Conservation (phyloP, 2,329 filamentous ascomycete genomes). For the Ophiosphaerella korrae region DNA sequence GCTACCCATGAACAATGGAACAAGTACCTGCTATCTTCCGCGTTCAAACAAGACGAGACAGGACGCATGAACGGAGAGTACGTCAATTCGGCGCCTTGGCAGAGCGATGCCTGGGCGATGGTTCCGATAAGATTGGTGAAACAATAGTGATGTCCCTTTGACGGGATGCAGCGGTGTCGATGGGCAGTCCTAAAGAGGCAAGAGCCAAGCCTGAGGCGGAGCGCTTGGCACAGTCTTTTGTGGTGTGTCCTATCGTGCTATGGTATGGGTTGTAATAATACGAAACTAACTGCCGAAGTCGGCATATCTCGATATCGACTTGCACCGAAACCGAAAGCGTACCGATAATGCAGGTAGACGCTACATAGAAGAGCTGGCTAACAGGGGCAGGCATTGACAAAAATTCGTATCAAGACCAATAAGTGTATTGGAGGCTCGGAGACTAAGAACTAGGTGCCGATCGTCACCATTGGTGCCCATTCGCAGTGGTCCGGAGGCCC, state of each 20-base stretch:
- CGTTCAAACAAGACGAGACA: no score
- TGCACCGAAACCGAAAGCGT: background rate
- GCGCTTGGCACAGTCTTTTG: background rate
- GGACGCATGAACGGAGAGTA: background rate
- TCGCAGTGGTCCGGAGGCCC: no score
- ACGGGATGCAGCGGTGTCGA: slow-evolving; percentile 1
- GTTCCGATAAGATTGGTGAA: no score
- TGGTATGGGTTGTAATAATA: background rate
- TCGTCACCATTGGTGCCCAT: no score
- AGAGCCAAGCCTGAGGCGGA: slow-evolving; percentile 4
- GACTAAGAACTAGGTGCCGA: no score
- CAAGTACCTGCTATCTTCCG: background rate
- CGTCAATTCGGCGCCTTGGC: slow-evolving; percentile 1
- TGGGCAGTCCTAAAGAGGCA: slow-evolving; percentile 3
- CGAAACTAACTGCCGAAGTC: background rate
- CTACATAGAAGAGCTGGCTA: background rate
- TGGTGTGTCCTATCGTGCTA: background rate
- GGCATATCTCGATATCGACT: background rate
- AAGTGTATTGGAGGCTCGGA: no score
- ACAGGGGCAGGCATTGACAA: no score
- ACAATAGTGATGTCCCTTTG: background rate
- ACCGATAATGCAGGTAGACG: background rate
- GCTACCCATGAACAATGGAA: background rate
- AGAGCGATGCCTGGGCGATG: background rate
- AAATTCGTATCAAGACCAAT: no score